Base-by-base conservation (phyloP, 306 rosid species). In the Cicer pinnatifidum region DNA sequence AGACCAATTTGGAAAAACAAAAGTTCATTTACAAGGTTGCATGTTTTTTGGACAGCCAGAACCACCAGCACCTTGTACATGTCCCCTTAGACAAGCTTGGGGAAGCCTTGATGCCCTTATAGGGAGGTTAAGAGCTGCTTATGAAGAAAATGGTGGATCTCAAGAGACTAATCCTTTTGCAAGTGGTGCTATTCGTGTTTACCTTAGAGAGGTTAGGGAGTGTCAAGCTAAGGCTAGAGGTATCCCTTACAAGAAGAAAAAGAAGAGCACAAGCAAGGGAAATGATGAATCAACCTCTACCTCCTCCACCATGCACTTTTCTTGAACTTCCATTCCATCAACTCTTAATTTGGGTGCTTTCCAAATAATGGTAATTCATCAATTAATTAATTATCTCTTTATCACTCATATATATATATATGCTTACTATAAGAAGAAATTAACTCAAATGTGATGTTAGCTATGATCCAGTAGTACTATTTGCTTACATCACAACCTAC, bases 221-320 rank as follows among this genome's bases (percentile, higher is more conserved):
- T 91, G 88, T 35, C 99, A 95, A 58, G 97, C 99, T 15, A 95
- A 90, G 86, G 99, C 99, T 0, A 86, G 99, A 39, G 99, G 99
- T 28, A 95, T 95, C 64, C 97, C 99, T 46, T 95, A 90, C 73
- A 95, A 95, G 88, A 95, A 92, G 96, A 91, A 95, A 76, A 95
- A 95, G 96, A 95, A 95, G 89, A 75, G 48, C 71, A 51, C 87
- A 0, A 35, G 16, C n/a, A 38, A 82, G 72, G 88, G 82, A 51
- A 80, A 59, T 73, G 83, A 87, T 58, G 87, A 86, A 50, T 84
- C 96, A 2, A 71, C 66, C 74, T 84, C 96, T 1, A 71, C 66
- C 74, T 84, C 89, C 74, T 84, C 89, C 57, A 41, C 90, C 69
- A 53, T 78, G 76, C 88, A 84, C 75, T 89, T 78, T 72, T 81